A percentile compares a stretch with the other conserved stretches of the same genome.
phyloP scores from a whole-genome alignment of 805 yeast genomes.

The Monosporozyma servazzii region DNA sequence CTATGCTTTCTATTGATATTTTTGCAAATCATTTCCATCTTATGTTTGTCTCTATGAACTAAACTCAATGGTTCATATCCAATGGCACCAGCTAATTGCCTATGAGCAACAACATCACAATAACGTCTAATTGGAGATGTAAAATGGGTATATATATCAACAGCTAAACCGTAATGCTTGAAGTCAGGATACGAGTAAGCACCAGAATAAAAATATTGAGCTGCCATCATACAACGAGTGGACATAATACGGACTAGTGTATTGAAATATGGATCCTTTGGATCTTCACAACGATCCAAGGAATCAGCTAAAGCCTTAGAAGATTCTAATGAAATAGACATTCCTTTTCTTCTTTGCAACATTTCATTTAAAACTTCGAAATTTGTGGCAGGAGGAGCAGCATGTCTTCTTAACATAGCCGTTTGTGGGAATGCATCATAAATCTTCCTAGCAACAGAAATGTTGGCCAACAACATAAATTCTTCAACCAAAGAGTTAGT shows the following conservation, averaged over 20 bases:
- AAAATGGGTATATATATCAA: conserved; percentile 95
- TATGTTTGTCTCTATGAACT: conserved; percentile 76
- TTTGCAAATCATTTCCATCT: conserved; percentile 80
- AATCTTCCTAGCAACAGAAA: conserved; percentile 88
- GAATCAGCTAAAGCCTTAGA: conserved; percentile 92
- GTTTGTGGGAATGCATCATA: conserved; percentile 93
- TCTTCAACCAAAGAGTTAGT: conserved; percentile 97
- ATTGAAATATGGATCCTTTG: conserved; percentile 81
- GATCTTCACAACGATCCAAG: conserved; percentile 77
- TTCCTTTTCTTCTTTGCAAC: conserved; percentile 68
- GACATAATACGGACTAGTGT: conserved; percentile 93
- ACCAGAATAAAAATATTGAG: conserved; percentile 93
- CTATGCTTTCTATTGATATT: conserved; percentile 92
- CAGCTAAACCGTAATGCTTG: conserved; percentile 94
- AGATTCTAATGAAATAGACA: conserved; percentile 69
- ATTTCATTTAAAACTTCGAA: conserved; percentile 86
- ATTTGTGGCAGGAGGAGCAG: conserved; percentile 91
- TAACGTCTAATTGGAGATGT: conserved; percentile 97
- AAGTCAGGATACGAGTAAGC: conserved; percentile 83
- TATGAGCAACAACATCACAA: conserved; percentile 95
- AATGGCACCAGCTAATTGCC: conserved; percentile 97
- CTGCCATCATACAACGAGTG: conserved; percentile 98
- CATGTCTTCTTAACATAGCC: conserved; percentile 96
- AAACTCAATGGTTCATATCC: conserved; percentile 80
- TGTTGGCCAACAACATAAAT: conserved; percentile 95